Conservation (phyloP, 805 yeast species). For the Saturnispora mendoncae region DNA sequence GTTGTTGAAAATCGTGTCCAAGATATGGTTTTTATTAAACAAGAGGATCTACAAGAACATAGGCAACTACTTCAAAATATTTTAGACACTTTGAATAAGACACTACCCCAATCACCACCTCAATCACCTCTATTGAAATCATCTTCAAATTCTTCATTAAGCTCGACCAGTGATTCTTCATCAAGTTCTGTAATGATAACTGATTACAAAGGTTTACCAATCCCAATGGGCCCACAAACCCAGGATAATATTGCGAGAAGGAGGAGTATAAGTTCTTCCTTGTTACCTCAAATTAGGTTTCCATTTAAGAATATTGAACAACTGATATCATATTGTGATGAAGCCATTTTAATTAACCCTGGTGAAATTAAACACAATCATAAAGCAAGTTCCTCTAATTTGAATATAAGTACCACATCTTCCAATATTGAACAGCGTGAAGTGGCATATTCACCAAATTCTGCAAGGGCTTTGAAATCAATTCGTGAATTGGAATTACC, state of each 20-base stretch:
- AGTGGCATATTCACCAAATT: slow-evolving; percentile 48
- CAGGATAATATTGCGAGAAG: slow-evolving; percentile 21
- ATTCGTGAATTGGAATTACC: slow-evolving; percentile 35
- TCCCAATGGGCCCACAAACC: slow-evolving; percentile 25
- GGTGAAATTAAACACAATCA: slow-evolving; percentile 40
- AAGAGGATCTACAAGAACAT: slow-evolving; percentile 72
- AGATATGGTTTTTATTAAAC: slow-evolving; percentile 63
- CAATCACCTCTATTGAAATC: slow-evolving; percentile 6
- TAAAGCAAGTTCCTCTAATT: slow-evolving; percentile 2
- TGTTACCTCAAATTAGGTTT: slow-evolving; percentile 37
- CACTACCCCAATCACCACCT: slow-evolving; percentile 11
- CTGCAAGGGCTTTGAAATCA: slow-evolving; percentile 45
- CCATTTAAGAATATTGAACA: slow-evolving; percentile 55
- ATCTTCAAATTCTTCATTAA: slow-evolving; percentile 21
- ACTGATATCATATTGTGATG: slow-evolving; percentile 59
- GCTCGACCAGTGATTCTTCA: slow-evolving; percentile 9
- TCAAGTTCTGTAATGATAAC: slow-evolving; percentile 19
- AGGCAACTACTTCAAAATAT: slow-evolving; percentile 39
- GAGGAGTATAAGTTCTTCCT: slow-evolving; percentile 34
- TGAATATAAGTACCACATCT: slow-evolving; percentile 3
- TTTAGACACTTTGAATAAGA: slow-evolving; percentile 30
- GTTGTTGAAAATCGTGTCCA: slow-evolving; percentile 75
- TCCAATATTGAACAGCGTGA: slow-evolving; percentile 21
- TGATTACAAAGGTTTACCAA: slow-evolving; percentile 53
- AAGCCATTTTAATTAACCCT: slow-evolving; percentile 64